A percentile compares a stretch with the other conserved stretches of the same genome.
Conservation (phyloP, 345 rosid species). For the Triadica sebifera region DNA sequence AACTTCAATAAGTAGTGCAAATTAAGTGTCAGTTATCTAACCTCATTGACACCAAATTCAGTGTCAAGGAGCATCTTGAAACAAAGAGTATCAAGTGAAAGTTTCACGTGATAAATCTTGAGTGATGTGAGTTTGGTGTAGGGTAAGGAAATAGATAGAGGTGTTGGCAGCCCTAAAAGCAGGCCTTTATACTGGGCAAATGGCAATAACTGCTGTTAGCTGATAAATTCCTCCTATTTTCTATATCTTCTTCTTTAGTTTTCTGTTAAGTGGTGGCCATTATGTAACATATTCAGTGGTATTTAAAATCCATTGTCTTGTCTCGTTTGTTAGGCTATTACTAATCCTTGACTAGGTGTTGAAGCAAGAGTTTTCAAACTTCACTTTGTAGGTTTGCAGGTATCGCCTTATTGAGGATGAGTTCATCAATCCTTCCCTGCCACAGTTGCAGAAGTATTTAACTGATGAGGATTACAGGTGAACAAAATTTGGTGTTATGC, state of each 20-base stretch:
- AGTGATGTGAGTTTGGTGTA: not conserved
- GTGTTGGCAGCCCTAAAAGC: not conserved
- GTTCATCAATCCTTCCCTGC: slow-evolving; percentile 61
- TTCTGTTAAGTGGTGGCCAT: not conserved
- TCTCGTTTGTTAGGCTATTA: not conserved
- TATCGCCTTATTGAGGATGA: slow-evolving; percentile 76
- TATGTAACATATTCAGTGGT: not conserved
- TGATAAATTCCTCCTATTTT: not conserved
- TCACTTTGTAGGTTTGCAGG: slow-evolving; percentile 68
- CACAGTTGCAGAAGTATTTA: slow-evolving; percentile 70
- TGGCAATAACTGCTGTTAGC: not conserved
- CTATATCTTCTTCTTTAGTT: not conserved
- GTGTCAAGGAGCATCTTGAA: not conserved
- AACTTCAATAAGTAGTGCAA: not conserved
- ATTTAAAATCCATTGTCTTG: not conserved
- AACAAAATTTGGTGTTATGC: not conserved
- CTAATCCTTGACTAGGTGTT: not conserved
- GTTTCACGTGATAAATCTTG: not conserved
- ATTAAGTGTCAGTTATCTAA: not conserved
- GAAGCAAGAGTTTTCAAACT: slow-evolving; percentile 11
- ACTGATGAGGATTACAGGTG: slow-evolving; percentile 88
- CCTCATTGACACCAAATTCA: not conserved
- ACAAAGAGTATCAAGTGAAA: not conserved
- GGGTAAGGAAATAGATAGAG: not conserved
- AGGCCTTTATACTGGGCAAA: not conserved